A percentile compares a stretch with the other conserved stretches of the same genome.
Conservation (phyloP, 1,139 yeast species). For the Candida glucosophila region DNA sequence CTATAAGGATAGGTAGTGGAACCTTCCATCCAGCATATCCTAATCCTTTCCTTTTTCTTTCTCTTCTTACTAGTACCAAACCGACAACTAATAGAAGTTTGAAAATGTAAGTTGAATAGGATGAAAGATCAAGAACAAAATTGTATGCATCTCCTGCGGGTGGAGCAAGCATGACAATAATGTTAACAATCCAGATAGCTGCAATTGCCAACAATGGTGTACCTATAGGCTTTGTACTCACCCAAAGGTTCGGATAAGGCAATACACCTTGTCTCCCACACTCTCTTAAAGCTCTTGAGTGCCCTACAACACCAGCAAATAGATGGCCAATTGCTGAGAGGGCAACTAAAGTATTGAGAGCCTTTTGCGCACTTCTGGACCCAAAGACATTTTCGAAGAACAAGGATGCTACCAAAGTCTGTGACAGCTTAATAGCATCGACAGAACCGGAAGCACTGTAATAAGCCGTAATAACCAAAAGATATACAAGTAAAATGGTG, state of each 20-base stretch:
- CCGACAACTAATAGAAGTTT: conserved; percentile 27
- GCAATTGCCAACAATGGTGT: conserved; percentile 33
- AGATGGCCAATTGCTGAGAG: conserved; percentile 36
- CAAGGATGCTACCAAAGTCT: conserved; percentile 22
- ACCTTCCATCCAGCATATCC: conserved; percentile 21
- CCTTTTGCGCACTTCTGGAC: conserved; percentile 20
- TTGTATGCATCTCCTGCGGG: conserved; percentile 40
- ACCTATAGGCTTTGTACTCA: conserved; percentile 32
- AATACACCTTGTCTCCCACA: conserved; percentile 41
- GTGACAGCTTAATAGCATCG: conserved; percentile 21
- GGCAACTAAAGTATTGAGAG: conserved; percentile 29
- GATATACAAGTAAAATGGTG: conserved; percentile 24
- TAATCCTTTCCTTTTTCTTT: conserved; percentile 25
- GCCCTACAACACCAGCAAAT: conserved; percentile 30
- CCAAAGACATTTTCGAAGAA: conserved; percentile 27
- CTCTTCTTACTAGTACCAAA: conserved; percentile 22
- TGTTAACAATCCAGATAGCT: conserved; percentile 27
- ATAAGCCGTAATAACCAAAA: conserved; percentile 27
- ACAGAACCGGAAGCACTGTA: conserved; percentile 26
- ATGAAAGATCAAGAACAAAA: conserved; percentile 26
- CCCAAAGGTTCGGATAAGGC: conserved; percentile 32
- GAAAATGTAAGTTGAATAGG: conserved; percentile 28
- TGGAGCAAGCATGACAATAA: conserved; percentile 34
- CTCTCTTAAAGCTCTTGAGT: conserved; percentile 34
- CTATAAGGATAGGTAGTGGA: conserved; percentile 21